A percentile compares a stretch with the other conserved stretches of the same genome.
phyloP scores from a whole-genome alignment of 257 asterid genomes.

The Nicotiana otophora region DNA sequence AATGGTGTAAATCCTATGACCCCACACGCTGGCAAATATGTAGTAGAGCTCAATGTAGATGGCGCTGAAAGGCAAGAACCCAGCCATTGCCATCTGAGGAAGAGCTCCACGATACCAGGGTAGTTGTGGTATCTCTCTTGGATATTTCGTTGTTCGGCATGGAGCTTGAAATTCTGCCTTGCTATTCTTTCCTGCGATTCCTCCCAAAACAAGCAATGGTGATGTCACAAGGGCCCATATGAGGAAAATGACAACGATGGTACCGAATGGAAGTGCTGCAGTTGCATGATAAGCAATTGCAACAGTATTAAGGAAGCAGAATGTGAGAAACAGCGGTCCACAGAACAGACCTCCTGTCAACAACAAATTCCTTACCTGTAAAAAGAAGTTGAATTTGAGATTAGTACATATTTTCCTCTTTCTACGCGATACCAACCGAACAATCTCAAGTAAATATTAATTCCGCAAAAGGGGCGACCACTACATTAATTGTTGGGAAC shows the following conservation, averaged over 20 bases:
- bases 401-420: neutral
- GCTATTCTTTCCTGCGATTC: constrained; percentile 30
- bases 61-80: constrained; percentile 32
- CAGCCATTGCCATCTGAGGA: constrained; percentile 40
- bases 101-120: constrained; percentile 28
- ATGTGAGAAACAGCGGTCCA: constrained; percentile 26
- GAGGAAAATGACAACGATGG: constrained; percentile 26
- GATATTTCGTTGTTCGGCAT: constrained; percentile 28
- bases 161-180: constrained; percentile 31
- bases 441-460: neutral
- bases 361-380: constrained; percentile 28
- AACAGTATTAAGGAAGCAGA: constrained; percentile 28
- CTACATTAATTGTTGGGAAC: neutral
- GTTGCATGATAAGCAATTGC: constrained; percentile 30
- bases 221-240: constrained; percentile 33
- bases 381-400: neutral
- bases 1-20: constrained; percentile 28
- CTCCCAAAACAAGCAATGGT: constrained; percentile 31
- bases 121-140: constrained; percentile 28
- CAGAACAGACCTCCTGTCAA: constrained; percentile 27
- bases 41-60: constrained; percentile 28
- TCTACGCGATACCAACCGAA: neutral
- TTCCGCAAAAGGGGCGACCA: neutral
- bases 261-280: constrained; percentile 30
- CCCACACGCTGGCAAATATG: constrained; percentile 36